Evolutionary conservation across 192 early-diverging fungal species (phyloP).

Genomic region (Umbelopsis isabellina): DNA sequence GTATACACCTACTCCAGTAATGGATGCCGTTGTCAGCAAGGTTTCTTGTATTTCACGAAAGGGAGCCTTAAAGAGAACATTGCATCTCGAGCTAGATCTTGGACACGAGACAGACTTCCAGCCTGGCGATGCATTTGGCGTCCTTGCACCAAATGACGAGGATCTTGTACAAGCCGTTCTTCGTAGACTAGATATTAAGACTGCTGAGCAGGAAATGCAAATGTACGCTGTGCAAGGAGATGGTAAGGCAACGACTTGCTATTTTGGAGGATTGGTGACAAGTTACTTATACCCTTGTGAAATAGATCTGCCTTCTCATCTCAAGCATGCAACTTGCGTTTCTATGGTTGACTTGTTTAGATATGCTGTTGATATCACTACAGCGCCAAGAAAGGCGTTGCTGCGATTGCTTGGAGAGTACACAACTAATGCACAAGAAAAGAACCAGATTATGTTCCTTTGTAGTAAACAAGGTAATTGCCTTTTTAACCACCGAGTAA

Average conservation of each 20-base stretch:
- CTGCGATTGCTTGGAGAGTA: slow-evolving; percentile 84
- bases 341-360: slow-evolving; percentile 67
- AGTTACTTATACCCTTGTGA: neutral
- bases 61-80: slow-evolving; percentile 75
- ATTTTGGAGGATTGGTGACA: slow-evolving; percentile 11
- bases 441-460: slow-evolving; percentile 76
- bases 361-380: slow-evolving; percentile 77
- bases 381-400: slow-evolving; percentile 77
- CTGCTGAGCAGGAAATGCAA: slow-evolving; percentile 33
- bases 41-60: slow-evolving; percentile 63
- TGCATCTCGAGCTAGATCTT: slow-evolving; percentile 62
- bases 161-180: slow-evolving; percentile 69
- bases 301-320: slow-evolving; percentile 56
- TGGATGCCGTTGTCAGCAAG: slow-evolving; percentile 56
- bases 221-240: slow-evolving; percentile 48
- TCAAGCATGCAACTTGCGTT: slow-evolving; percentile 46
- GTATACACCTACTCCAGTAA: slow-evolving; percentile 45
- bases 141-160: slow-evolving; percentile 85
- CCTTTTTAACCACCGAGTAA: neutral
- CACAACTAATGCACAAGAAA: slow-evolving; percentile 69
- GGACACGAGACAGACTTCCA: slow-evolving; percentile 42
- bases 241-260: slow-evolving; percentile 27
- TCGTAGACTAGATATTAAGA: slow-evolving; percentile 53
- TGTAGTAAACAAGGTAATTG: slow-evolving; percentile 72
- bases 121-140: slow-evolving; percentile 86